Evolutionary conservation across 2,329 filamentous ascomycete genomes (phyloP).

Genomic region (Aspergillus nomiae): DNA sequence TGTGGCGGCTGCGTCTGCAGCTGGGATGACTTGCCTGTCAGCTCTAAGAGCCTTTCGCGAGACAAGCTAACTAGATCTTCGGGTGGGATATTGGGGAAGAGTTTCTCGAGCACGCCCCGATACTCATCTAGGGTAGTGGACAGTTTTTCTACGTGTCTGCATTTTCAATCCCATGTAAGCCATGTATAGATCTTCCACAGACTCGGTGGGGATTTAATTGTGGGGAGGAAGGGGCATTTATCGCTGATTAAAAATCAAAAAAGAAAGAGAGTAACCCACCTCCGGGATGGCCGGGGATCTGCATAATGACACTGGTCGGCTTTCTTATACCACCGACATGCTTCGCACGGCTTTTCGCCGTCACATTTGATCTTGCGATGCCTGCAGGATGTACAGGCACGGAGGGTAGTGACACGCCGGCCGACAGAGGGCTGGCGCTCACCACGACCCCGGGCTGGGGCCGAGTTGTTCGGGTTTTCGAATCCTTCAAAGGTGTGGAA

Average conservation of each 20-base stretch:
- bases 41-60: conserved; percentile 61
- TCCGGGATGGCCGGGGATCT: conserved; percentile 77
- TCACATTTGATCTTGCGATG: conserved; percentile 83
- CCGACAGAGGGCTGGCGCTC: conserved; percentile 38
- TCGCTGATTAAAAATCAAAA: background rate
- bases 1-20: conserved; percentile 37
- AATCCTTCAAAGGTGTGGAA: conserved; percentile 48
- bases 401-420: conserved; percentile 41
- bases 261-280: conserved; percentile 53
- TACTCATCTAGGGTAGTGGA: conserved; percentile 69
- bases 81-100: conserved; percentile 63
- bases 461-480: conserved; percentile 35
- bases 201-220: background rate
- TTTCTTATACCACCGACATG: conserved; percentile 79
- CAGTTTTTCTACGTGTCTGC: conserved; percentile 55
- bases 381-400: conserved; percentile 74
- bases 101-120: conserved; percentile 60
- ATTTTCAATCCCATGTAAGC: conserved; percentile 12
- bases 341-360: conserved; percentile 77
- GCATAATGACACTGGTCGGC: conserved; percentile 79
- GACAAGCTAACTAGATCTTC: conserved; percentile 55
- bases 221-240: background rate
- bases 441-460: conserved; percentile 30
- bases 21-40: conserved; percentile 44
- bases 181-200: conserved; percentile 10